Percentiles rank a stretch among this genome's conserved stretches.
Conservation (phyloP, 2,329 filamentous ascomycete genomes). For the Trichoderma koningii region DNA sequence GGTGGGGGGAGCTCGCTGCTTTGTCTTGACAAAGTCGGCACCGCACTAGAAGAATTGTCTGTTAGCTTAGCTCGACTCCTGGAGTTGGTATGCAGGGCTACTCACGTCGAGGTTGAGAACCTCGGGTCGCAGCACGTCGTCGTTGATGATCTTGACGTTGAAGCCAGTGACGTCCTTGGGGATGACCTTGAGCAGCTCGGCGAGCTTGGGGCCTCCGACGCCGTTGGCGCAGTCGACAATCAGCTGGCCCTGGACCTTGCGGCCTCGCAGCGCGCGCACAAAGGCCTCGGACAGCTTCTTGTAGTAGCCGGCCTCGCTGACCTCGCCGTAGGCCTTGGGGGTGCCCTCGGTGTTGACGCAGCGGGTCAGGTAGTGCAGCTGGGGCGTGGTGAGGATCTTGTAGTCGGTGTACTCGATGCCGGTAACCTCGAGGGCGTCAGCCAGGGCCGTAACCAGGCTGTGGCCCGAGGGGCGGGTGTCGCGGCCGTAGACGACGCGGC, state of each 20-base stretch:
- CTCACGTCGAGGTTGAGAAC: conserved; percentile 83
- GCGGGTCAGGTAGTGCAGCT: conserved; percentile 93
- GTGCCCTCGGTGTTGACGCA: conserved; percentile 92
- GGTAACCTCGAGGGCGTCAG: conserved; percentile 76
- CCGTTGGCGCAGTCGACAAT: conserved; percentile 96
- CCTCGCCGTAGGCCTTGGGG: conserved; percentile 81
- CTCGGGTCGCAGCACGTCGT: conserved; percentile 88
- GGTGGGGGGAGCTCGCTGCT: conserved; percentile 82
- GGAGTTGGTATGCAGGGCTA: background rate
- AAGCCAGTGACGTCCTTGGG: conserved; percentile 69
- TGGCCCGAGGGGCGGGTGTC: conserved; percentile 93
- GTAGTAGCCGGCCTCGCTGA: conserved; percentile 92
- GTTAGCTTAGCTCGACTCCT: conserved; percentile 23
- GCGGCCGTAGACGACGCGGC: conserved; percentile 83
- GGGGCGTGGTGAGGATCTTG: conserved; percentile 93
- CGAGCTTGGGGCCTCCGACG: conserved; percentile 88
- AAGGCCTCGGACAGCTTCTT: conserved; percentile 87
- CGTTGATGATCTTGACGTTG: conserved; percentile 85
- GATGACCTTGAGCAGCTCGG: conserved; percentile 81
- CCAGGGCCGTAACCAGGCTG: conserved; percentile 75
- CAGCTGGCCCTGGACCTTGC: conserved; percentile 71
- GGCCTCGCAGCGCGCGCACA: conserved; percentile 75
- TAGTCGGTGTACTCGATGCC: conserved; percentile 77
- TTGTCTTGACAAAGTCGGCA: conserved; percentile 96
- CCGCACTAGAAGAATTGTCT: conserved; percentile 64